These are phyloP conservation scores for Lactifluus subvellereus DNA, from an alignment of 768 basidiomycete species.

Conservation along the genomic window DNA sequence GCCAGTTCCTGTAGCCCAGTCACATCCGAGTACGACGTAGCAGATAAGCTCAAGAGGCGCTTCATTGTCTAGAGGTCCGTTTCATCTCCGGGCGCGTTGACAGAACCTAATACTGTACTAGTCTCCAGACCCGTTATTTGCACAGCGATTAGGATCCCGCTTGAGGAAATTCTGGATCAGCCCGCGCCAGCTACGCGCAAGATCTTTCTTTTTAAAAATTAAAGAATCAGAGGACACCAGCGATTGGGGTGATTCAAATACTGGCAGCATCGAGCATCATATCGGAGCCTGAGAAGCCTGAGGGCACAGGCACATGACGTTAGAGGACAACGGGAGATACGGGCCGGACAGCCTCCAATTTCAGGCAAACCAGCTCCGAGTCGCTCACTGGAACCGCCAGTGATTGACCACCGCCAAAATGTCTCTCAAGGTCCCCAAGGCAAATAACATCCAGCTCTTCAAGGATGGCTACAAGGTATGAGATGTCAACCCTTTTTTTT, in stretches of 20 bases:
- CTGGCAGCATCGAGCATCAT: too few species aligned
- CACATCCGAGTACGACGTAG: not conserved
- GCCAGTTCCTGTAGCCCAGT: not conserved
- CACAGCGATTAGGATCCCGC: not conserved
- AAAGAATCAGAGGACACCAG: not conserved
- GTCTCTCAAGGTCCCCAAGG: slow-evolving; percentile 92
- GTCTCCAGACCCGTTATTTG: not conserved
- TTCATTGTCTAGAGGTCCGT: not conserved
- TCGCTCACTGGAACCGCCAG: not conserved
- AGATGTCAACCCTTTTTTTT: not conserved
- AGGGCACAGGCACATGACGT: not conserved
- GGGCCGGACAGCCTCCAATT: not conserved
- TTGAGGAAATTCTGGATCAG: not conserved
- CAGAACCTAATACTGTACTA: slow-evolving; percentile 11
- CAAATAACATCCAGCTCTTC: slow-evolving; percentile 85
- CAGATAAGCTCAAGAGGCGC: not conserved
- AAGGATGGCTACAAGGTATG: slow-evolving; percentile 94
- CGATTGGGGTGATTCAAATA: not conserved
- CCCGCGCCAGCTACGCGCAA: not conserved
- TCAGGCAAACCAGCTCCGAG: not conserved
- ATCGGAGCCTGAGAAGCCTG: too few species aligned
- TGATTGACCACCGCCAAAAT: slow-evolving; percentile 36
- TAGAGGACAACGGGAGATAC: not conserved
- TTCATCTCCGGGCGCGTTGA: not conserved
- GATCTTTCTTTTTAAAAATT: not conserved